phyloP scores from a whole-genome alignment of 495 filamentous ascomycete species.

The Clavariopsis aquatica region DNA sequence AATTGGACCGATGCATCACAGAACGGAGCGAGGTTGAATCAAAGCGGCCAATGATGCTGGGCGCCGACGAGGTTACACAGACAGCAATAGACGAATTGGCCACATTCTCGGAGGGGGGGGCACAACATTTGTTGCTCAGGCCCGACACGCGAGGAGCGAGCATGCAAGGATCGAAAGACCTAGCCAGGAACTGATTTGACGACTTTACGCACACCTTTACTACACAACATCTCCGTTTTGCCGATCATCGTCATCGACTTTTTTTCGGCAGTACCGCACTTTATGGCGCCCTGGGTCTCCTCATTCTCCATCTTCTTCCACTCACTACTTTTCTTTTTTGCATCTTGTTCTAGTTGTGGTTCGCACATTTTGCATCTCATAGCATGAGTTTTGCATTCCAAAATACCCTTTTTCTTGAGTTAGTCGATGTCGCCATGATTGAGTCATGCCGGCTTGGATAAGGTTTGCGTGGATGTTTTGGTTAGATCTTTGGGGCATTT shows the following conservation, averaged over 20 bases:
- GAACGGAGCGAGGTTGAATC: constrained; percentile 1
- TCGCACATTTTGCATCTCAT: background rate
- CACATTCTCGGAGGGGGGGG: constrained; percentile 8
- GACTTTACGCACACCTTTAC: constrained; percentile 16
- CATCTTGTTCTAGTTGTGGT: background rate
- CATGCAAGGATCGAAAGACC: background rate
- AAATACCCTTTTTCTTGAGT: constrained; percentile 19
- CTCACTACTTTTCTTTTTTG: constrained; percentile 11
- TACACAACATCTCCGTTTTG: background rate
- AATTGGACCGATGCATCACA: background rate
- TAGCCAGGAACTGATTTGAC: constrained; percentile 9
- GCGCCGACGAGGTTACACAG: constrained; percentile 20
- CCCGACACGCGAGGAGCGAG: background rate
- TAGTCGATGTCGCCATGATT: constrained; percentile 10
- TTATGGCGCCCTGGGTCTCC: background rate
- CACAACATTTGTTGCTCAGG: background rate
- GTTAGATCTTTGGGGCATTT: background rate
- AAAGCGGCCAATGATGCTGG: background rate
- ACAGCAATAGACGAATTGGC: constrained; percentile 12
- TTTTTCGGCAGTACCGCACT: background rate
- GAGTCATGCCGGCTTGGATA: constrained; percentile 11
- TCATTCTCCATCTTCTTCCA: constrained; percentile 12
- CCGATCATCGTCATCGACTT: background rate
- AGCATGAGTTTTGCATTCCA: constrained; percentile 12
- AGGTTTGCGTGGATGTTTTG: background rate